Percentiles rank a stretch among this genome's conserved stretches.
These are phyloP conservation scores for Tulasnella calospora DNA, from an alignment of 768 basidiomycete species.

Conservation along the genomic window DNA sequence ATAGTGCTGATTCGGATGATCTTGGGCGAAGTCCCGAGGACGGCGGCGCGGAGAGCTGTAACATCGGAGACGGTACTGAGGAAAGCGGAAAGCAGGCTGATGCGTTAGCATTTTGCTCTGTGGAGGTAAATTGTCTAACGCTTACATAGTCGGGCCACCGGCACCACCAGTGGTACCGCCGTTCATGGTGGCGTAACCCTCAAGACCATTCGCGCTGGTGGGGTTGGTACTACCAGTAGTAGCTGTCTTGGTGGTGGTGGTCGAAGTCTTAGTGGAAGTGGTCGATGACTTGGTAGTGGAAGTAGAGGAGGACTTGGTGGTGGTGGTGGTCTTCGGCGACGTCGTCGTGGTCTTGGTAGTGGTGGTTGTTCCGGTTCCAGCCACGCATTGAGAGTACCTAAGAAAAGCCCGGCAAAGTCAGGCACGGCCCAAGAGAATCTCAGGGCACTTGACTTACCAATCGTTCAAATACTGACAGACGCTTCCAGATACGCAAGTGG, in stretches of 20 bases:
- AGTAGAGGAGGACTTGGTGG: neutral
- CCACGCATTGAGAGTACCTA: neutral
- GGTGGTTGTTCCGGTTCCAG: neutral
- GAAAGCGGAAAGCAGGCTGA: neutral
- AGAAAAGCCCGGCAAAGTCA: neutral
- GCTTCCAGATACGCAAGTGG: neutral
- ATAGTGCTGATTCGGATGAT: slow-evolving; percentile 27
- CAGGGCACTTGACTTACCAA: neutral
- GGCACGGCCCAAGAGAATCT: neutral
- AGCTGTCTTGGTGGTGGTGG: neutral
- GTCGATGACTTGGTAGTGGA: neutral
- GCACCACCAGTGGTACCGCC: too few relatives aligned
- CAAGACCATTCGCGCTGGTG: neutral
- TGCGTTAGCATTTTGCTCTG: slow-evolving; percentile 13
- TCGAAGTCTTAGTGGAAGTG: too few relatives aligned
- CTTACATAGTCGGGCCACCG: slow-evolving; percentile 25
- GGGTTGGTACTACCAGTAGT: neutral
- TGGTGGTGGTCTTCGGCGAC: neutral
- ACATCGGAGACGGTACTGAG: slow-evolving; percentile 23
- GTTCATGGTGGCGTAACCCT: slow-evolving; percentile 28
- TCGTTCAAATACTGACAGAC: neutral
- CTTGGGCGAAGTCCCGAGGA: slow-evolving; percentile 22
- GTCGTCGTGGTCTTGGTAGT: too few relatives aligned
- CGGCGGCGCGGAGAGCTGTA: slow-evolving; percentile 25
- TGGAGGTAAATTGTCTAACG: slow-evolving; percentile 25